Base-by-base conservation (phyloP, 1,284 basidiomycete species). In the Ustilago tritici region DNA sequence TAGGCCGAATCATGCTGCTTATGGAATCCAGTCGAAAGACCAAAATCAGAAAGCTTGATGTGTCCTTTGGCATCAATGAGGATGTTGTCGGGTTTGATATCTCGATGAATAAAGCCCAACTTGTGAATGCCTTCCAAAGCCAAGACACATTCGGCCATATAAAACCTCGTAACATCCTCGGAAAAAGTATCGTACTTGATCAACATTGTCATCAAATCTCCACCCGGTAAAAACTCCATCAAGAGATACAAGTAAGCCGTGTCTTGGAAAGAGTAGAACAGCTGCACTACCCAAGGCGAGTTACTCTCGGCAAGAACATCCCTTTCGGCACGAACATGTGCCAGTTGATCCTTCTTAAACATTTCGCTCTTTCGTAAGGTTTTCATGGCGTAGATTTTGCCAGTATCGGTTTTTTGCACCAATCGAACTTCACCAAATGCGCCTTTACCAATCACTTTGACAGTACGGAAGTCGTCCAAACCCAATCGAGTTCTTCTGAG, bases 101-200 rank as follows among this genome's bases (percentile, higher is more conserved):
- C 95, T 81, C 84, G 93, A 87, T 99, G 96, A 82, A 99, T 98
- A 87, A 98, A 99, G n/a, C 96, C 96, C 28, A 99, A 91, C 82
- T 95, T 94, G 88, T 99, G 96, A 2, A 99, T 96, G 1, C 95
- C 96, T 87, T 99, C 96, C 72, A 99, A 95, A 23, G 96, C 96
- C 38, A 99, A 89, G 63, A 98, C 95, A 86, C 95, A 98, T 88
- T 99, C 96, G 49, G 96, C 96, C 91, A 99, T 98, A 88, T 99
- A 99, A 88, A 99, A 99, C 65, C 97, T 92, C 38, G 95, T 97
- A 43, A 99, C 96, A 85, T 99, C 96, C 87, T 99, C 96, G 10
- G 94, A 95, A 88, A 99, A 99, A 1, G 96, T 94, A 87, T 99
- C 96, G 87, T 99, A 98, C 88, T 98, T 98, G 92, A 99, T 99